These are phyloP conservation scores for Acaromyces ingoldii DNA, from an alignment of 1,284 basidiomycete genomes.

Conservation along the genomic window DNA sequence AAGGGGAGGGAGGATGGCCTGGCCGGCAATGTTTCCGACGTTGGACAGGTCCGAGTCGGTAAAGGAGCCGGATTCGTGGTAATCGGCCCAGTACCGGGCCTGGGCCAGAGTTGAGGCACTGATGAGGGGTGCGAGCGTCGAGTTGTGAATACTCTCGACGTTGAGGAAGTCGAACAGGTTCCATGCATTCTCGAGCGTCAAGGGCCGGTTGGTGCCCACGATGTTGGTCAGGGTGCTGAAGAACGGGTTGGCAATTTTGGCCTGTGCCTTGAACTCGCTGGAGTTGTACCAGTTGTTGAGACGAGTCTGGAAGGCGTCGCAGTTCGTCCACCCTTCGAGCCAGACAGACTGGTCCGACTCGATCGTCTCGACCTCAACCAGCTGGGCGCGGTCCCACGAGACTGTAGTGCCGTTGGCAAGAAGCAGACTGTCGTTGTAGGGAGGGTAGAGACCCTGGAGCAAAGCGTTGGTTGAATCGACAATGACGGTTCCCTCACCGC, in stretches of 20 bases:
- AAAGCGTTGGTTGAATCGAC: constrained; percentile 63
- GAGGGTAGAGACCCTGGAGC: constrained; percentile 41
- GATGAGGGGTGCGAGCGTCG: constrained; percentile 23
- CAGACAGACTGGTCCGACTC: constrained; percentile 75
- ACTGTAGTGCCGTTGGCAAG: constrained; percentile 69
- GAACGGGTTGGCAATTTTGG: constrained; percentile 61
- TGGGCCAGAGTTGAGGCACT: constrained; percentile 8
- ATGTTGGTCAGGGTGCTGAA: constrained; percentile 63
- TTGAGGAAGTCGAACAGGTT: constrained; percentile 66
- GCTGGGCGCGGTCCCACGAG: constrained; percentile 69
- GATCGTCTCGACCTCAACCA: constrained; percentile 65
- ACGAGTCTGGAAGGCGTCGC: constrained; percentile 15
- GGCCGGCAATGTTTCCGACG: constrained; percentile 77
- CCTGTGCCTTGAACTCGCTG: constrained; percentile 59
- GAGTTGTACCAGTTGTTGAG: constrained; percentile 40
- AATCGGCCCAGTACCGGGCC: constrained; percentile 61
- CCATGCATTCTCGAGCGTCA: constrained; percentile 64
- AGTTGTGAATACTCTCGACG: constrained; percentile 62
- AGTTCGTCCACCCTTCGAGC: constrained; percentile 73
- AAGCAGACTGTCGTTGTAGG: constrained; percentile 30
- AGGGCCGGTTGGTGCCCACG: constrained; percentile 63
- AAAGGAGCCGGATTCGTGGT: constrained; percentile 73
- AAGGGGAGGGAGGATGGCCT: constrained; percentile 68
- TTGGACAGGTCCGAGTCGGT: constrained; percentile 61
- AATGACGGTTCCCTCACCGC: constrained; percentile 74